phyloP scores from a whole-genome alignment of 164 flowering plant species.

The Brasenia schreberi region DNA sequence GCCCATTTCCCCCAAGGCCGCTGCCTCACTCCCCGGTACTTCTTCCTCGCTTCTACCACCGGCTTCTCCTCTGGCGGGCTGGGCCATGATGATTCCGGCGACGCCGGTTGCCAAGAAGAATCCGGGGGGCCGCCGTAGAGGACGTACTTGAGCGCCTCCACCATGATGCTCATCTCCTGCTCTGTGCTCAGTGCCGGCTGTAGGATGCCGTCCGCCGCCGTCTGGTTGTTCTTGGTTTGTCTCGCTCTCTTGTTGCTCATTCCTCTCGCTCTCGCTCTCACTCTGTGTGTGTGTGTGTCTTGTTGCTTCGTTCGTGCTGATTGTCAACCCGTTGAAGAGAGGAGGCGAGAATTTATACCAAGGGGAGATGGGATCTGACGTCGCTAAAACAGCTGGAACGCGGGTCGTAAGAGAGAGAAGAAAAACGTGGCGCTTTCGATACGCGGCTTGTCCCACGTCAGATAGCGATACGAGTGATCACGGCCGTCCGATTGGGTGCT shows the following conservation, averaged over 20 bases:
- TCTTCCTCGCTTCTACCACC: not conserved
- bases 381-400: too few relatives aligned
- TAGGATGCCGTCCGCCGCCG: not conserved
- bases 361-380: too few relatives aligned
- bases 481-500: too few relatives aligned
- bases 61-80: not conserved
- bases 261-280: not conserved
- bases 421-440: too few relatives aligned
- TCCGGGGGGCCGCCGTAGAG: not conserved
- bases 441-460: too few relatives aligned
- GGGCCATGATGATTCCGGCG: not conserved
- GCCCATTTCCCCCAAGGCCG: constrained; percentile 9
- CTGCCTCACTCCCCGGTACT: constrained; percentile 8
- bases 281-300: too few relatives aligned
- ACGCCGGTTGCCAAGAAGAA: not conserved
- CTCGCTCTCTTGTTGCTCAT: not conserved
- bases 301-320: too few relatives aligned
- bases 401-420: too few relatives aligned
- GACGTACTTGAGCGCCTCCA: constrained; percentile 4
- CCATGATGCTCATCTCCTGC: constrained; percentile 3
- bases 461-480: too few relatives aligned
- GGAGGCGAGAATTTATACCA: too few relatives aligned
- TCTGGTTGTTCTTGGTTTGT: not conserved
- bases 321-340: too few relatives aligned
- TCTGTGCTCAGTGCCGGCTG: not conserved